phyloP scores from a whole-genome alignment of 2,329 filamentous ascomycete genomes.

The Pseudogymnoascus sp. region DNA sequence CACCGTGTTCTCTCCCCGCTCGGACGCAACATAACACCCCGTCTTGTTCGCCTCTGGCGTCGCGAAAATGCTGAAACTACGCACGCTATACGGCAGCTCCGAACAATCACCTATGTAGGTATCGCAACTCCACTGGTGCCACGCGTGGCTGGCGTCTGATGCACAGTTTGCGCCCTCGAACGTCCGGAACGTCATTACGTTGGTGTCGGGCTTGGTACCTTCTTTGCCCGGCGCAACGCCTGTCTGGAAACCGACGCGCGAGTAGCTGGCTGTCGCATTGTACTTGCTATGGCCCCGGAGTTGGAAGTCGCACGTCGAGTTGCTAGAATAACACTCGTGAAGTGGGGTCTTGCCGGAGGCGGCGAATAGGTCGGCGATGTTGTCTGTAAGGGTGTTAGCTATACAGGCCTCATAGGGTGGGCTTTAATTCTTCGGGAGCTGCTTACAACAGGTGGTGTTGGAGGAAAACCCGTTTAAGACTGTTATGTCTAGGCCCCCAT shows the following conservation, averaged over 20 bases:
- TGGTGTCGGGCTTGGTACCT: not conserved
- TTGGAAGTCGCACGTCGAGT: not conserved
- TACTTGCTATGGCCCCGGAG: not conserved
- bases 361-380: not conserved
- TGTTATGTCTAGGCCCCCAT: not conserved
- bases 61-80: not conserved
- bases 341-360: not conserved
- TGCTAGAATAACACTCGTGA: not conserved
- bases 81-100: not conserved
- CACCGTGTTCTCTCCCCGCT: not conserved
- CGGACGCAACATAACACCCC: not conserved
- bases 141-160: not conserved
- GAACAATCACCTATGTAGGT: not conserved
- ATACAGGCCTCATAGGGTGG: not conserved
- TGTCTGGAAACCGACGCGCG: not conserved
- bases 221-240: not conserved
- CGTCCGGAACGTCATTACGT: not conserved
- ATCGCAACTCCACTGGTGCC: not conserved
- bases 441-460: not conserved
- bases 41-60: not conserved
- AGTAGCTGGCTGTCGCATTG: not conserved
- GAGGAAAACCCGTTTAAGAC: not conserved
- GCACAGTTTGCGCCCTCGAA: not conserved
- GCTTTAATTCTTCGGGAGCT: not conserved
- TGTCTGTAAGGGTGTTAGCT: not conserved